Base-by-base conservation (phyloP, 129 eudicot species). In the Centaurea solstitialis region DNA sequence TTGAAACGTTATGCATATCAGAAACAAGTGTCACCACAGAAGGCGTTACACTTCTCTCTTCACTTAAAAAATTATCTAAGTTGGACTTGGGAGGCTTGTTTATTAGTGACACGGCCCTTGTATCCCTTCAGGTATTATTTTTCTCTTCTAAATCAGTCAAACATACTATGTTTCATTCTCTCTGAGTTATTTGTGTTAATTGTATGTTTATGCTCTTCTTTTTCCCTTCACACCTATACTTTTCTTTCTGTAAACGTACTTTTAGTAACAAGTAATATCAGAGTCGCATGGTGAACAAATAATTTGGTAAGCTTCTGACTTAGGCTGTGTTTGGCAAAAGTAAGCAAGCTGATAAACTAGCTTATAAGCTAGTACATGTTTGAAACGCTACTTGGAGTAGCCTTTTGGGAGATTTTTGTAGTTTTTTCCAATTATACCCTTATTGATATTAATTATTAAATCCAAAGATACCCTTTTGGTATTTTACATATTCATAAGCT, bases 51-150 rank as follows among this genome's bases (percentile, higher is more conserved):
- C 87, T 83, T 83, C 95, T 96, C 40, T 78, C 91, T 78, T 90
- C 93, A 24, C 89, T 93, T 40, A 76, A 59, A 76, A 86, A 89
- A 57, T 76, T 96, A 80, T 84, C 86, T 6, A 15, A 70, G 77
- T 77, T 93, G 88, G 99, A 96, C 79, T 88, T 96, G 84, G 99
- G 99, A 83, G 99, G 98, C 65, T 85, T 96, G 74, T 87, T 84
- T 76, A 86, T 93, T 45, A 88, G 81, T 74, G 99, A 96, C 74
- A 39, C 2, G 9, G 91, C 92, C 57, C 89, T 96, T 45, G 68
- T 77, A 80, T 89, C 92, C 87, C 97, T 96, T 47, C 91, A 91
- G 99, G 99, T 93, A 76, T 17, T 69, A 69, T 22, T 75, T 9
- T 21, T 40, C 35, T 23, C 15, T 18, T 21, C 30, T 39, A 21